phyloP scores from a whole-genome alignment of 2,329 filamentous ascomycete genomes.

The Arthroderma sp. region DNA sequence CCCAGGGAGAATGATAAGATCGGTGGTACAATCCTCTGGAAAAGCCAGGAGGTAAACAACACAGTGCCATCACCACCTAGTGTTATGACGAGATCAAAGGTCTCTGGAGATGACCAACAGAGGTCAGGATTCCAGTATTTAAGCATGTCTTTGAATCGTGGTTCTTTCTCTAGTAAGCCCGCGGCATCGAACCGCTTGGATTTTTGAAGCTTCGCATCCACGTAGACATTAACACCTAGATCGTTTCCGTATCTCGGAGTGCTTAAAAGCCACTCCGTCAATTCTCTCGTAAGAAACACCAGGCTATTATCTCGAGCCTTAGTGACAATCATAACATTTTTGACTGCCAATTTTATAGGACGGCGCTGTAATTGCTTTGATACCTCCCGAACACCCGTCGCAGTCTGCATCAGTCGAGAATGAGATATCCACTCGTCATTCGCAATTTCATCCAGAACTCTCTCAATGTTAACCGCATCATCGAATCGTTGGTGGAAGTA shows the following conservation, averaged over 20 bases:
- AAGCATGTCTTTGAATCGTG: conserved; percentile 68
- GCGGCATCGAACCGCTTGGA: conserved; percentile 77
- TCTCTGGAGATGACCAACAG: conserved; percentile 86
- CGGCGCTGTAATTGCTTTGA: conserved; percentile 87
- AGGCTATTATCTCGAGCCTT: conserved; percentile 93
- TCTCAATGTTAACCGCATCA: conserved; percentile 87
- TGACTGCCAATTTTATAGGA: conserved; percentile 81
- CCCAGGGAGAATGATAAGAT: conserved; percentile 85
- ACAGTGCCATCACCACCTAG: conserved; percentile 95
- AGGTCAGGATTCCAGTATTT: conserved; percentile 94
- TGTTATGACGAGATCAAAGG: conserved; percentile 89
- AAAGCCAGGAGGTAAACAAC: conserved; percentile 89
- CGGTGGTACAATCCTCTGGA: conserved; percentile 87
- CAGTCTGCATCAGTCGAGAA: conserved; percentile 86
- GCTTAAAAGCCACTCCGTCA: conserved; percentile 73
- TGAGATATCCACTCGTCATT: conserved; percentile 83
- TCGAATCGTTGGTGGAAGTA: conserved; percentile 98
- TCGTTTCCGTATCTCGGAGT: conserved; percentile 83
- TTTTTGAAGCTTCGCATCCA: conserved; percentile 84
- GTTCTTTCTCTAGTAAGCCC: conserved; percentile 58
- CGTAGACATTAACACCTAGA: conserved; percentile 89
- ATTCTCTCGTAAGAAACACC: conserved; percentile 74
- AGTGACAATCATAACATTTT: conserved; percentile 95
- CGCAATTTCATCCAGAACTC: conserved; percentile 85
- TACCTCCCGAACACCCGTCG: conserved; percentile 86